Evolutionary conservation across 805 yeast species (phyloP).

Genomic region (Hanseniaspora valbyensis): DNA sequence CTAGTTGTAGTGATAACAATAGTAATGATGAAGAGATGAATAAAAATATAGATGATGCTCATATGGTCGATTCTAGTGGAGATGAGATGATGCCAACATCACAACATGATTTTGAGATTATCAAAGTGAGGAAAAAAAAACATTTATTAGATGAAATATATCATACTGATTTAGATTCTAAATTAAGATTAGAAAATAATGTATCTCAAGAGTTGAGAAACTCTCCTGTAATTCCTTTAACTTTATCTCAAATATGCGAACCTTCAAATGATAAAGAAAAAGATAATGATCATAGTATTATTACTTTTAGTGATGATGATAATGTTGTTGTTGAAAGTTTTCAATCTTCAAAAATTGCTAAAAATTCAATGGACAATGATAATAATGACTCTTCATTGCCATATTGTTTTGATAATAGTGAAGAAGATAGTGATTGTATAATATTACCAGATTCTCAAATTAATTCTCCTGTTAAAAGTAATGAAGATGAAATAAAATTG

Average conservation of each 20-base stretch:
- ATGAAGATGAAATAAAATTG: neutral
- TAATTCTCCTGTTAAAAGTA: neutral
- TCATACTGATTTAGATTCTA: neutral
- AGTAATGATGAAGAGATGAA: conserved; percentile 1
- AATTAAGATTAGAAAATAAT: neutral
- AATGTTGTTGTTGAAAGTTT: neutral
- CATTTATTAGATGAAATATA: neutral
- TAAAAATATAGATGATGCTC: neutral
- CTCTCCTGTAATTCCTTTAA: neutral
- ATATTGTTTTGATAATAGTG: neutral
- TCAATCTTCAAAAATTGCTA: neutral
- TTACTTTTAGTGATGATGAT: neutral
- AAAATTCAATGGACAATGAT: neutral
- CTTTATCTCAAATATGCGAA: conserved; percentile 1
- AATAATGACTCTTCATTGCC: too few relatives aligned
- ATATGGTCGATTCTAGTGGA: neutral
- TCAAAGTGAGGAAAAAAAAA: neutral
- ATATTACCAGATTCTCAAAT: neutral
- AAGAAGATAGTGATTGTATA: neutral
- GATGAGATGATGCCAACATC: conserved; percentile 3
- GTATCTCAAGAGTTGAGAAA: neutral
- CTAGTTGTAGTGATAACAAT: neutral
- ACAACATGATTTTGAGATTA: conserved; percentile 8
- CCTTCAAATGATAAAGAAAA: neutral
- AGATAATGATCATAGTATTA: neutral